Conservation (phyloP, 352 stramenopile genomes). For the Aphanomyces stellatus region DNA sequence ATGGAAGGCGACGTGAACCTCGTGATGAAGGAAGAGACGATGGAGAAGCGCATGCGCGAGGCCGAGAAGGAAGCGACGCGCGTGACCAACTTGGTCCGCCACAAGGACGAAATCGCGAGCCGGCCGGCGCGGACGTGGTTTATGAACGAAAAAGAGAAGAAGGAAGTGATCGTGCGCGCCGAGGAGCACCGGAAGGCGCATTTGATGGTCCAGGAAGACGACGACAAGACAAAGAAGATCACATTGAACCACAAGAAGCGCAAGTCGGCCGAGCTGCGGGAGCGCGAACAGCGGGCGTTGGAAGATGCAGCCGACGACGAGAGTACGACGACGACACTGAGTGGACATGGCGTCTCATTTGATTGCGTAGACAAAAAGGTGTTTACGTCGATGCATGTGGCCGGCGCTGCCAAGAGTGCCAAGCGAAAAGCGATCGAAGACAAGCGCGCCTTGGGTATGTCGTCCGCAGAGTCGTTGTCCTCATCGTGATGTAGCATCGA, state of each 20-base stretch:
- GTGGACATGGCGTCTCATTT: not conserved
- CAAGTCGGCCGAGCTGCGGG: slow-evolving; percentile 70
- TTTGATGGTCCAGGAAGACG: slow-evolving; percentile 29
- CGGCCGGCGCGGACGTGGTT: slow-evolving; percentile 89
- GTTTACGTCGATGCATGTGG: slow-evolving; percentile 74
- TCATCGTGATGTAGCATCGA: slow-evolving; percentile 31
- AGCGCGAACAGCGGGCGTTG: slow-evolving; percentile 74
- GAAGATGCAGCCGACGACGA: slow-evolving; percentile 42
- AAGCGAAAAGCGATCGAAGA: slow-evolving; percentile 65
- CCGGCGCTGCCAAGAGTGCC: slow-evolving; percentile 63
- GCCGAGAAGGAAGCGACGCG: slow-evolving; percentile 85
- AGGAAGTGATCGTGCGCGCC: slow-evolving; percentile 57
- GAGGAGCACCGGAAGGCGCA: slow-evolving; percentile 55
- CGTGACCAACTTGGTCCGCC: slow-evolving; percentile 84
- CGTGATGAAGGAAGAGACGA: slow-evolving; percentile 80
- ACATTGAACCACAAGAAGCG: slow-evolving; percentile 85
- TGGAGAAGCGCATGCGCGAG: slow-evolving; percentile 86
- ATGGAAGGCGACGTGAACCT: slow-evolving; percentile 71
- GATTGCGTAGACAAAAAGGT: slow-evolving; percentile 37
- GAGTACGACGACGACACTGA: slow-evolving; percentile 26
- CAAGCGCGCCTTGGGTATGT: slow-evolving; percentile 28
- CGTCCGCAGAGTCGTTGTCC: not conserved
- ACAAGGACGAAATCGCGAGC: slow-evolving; percentile 85
- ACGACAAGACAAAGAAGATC: slow-evolving; percentile 62
- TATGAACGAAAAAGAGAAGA: slow-evolving; percentile 86